Base-by-base conservation (phyloP, 495 filamentous ascomycete genomes). In the Coniosporium apollinis region DNA sequence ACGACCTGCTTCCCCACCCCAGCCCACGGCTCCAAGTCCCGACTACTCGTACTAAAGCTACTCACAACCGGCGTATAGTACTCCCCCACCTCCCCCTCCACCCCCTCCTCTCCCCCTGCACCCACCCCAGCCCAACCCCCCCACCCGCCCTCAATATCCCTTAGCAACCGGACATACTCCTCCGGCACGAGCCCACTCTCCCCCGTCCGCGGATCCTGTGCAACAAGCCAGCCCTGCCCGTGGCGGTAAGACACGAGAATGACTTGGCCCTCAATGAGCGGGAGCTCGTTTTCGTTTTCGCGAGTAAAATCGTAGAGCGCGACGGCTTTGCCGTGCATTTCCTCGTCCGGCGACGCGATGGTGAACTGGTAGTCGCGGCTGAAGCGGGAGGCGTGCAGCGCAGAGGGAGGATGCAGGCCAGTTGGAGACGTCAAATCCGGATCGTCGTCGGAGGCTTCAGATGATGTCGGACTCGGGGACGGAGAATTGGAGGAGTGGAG, bases 271-370 rank as follows among this genome's bases (percentile, higher is more conserved):
- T 97, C 89, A 0, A 78, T 74, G 14, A 97, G 61, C 11, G 83
- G 85, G 10, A 97, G 69, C 58, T 97, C 89, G 45, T 94, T 97
- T 49, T 93, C 84, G 49, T 96, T 94, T 53, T 96, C 89, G 18
- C 84, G 72, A 34, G 74, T 72, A 54, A 97, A 97, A 54, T 94
- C 83, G 49, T 91, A 97, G 9, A 97, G 65, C 4, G 89, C 91
- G 16, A 97, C 82, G 22, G 87, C 87, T 50, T 92, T 92, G 28
- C 87, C 87, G 51, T 93, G 83, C 82, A 94, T 92, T 52, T 94
- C 86, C 57, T 96, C 87, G 47, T 94, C 87, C 5, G 87, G 84
- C 17, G 82, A 91, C 15, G 82, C 85, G 41, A 96, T 92, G 4
- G 83, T 87, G 48, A 96, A 93, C 46, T 89, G 80, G 55, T 93